A percentile compares a stretch with the other conserved stretches of the same genome.
These are phyloP conservation scores for Furcasterigmium sp. DNA, from an alignment of 2,329 filamentous ascomycete species.

Conservation along the genomic window DNA sequence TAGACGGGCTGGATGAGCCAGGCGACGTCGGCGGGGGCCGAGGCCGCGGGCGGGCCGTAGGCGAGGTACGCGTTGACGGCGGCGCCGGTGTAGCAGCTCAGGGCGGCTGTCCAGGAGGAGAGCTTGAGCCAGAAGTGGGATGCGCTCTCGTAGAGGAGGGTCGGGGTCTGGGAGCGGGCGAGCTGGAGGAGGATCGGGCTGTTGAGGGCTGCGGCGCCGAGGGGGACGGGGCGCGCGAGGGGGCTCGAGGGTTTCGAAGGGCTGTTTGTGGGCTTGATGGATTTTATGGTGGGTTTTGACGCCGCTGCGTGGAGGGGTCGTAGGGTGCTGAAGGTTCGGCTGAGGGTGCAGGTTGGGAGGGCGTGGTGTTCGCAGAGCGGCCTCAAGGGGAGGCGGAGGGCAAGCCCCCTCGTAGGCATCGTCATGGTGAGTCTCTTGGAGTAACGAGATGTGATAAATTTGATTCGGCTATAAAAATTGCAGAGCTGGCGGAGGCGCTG, in stretches of 20 bases:
- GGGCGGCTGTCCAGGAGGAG: slow-evolving; percentile 51
- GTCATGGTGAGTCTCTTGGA: slow-evolving; percentile 8
- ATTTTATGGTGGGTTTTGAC: background rate
- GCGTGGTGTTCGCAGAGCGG: slow-evolving; percentile 3
- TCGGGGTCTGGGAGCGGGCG: slow-evolving; percentile 47
- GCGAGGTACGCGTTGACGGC: slow-evolving; percentile 44
- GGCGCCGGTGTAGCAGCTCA: slow-evolving; percentile 47
- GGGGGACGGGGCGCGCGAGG: background rate
- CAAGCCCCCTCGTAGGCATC: slow-evolving; percentile 7
- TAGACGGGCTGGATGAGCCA: slow-evolving; percentile 55
- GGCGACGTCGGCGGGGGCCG: slow-evolving; percentile 28
- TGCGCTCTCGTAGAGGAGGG: slow-evolving; percentile 59
- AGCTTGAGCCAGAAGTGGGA: slow-evolving; percentile 59
- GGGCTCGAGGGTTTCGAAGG: background rate
- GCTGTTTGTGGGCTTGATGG: background rate
- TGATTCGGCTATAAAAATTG: background rate
- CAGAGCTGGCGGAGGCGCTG: background rate
- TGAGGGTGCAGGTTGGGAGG: slow-evolving; percentile 3
- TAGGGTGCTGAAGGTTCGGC: slow-evolving; percentile 7
- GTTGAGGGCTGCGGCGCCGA: slow-evolving; percentile 8
- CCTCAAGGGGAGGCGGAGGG: slow-evolving; percentile 7
- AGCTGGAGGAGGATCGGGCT: slow-evolving; percentile 51
- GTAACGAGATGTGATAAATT: too few species aligned
- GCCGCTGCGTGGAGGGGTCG: slow-evolving; percentile 1
- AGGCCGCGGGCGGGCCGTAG: slow-evolving; percentile 43